Evolutionary conservation across 2,329 filamentous ascomycete species (phyloP), one percentile per base, ranked within the genome.

Genomic region (Claviceps pazoutovae): DNA sequence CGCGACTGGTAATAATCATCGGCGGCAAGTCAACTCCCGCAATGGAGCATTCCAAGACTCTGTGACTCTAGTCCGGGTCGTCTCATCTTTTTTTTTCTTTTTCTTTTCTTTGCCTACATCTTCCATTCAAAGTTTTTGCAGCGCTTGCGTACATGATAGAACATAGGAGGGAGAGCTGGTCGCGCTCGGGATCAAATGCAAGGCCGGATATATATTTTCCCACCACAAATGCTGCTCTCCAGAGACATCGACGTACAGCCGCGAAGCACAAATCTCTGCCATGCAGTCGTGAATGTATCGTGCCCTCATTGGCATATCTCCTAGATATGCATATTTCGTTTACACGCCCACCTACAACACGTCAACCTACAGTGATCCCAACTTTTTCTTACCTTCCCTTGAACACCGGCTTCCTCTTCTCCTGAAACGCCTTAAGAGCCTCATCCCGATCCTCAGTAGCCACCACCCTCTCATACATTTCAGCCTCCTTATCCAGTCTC

Each of bases 401-500:
- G 59, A 82, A 81, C 4, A 75, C 68, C 16, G 79, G 75, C 65
- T 74, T 79, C 58, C 79, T 71, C 74, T 80, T 81, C 64, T 81
- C 78, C 54, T 67, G 69, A 71, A 98, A 98, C 0, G 93, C 93
- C 66, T 71, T 78, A 56, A 98, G 72, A 38, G 93, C 93, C 74
- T 97, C 93, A 60, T 88, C 74, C 54, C 90, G 76, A 71, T 98
- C 93, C 64, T 90, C 83, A 0, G 88, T 95, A 55, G 75, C 78
- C 16, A 96, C 77, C 4, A 97, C 88, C 26, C 83, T 74, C 62
- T 88, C 79, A 66, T 97, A 97, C 70, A 90, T 89, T 59, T 79
- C 75, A 66, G 89, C 91, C 72, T 96, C 93, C n/a, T 83, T 78
- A 62, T 79, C 79, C 69, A 93, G 86, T 4, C 76, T 70, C 65